These are phyloP conservation scores for Daldinia sp. DNA, from an alignment of 2,329 filamentous ascomycete species.

Conservation along the genomic window DNA sequence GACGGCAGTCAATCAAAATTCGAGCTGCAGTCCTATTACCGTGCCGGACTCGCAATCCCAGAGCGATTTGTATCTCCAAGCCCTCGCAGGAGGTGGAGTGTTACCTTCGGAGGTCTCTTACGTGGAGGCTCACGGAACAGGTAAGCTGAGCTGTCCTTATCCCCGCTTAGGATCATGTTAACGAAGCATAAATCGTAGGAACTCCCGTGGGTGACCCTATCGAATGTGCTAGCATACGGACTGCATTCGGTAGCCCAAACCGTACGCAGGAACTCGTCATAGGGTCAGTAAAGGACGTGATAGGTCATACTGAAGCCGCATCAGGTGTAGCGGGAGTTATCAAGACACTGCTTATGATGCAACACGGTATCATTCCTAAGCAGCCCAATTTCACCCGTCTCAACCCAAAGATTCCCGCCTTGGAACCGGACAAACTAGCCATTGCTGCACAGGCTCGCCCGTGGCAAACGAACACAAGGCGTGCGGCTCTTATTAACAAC, in stretches of 20 bases:
- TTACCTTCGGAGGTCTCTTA: conserved; percentile 42
- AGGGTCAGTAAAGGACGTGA: conserved; percentile 46
- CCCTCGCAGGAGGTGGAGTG: conserved; percentile 38
- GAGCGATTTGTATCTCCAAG: conserved; percentile 43
- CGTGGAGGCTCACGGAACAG: conserved; percentile 52
- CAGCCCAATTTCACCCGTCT: conserved; percentile 40
- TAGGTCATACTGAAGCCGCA: conserved; percentile 45
- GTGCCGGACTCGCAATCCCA: conserved; percentile 43
- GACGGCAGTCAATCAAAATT: conserved; percentile 48
- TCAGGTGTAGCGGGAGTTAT: conserved; percentile 45
- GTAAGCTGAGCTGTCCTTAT: conserved; percentile 21
- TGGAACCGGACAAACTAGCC: conserved; percentile 29
- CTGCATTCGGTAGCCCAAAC: conserved; percentile 21
- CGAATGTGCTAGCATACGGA: conserved; percentile 37
- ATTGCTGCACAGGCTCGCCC: conserved; percentile 36
- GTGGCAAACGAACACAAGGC: conserved; percentile 36
- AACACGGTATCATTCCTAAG: conserved; percentile 39
- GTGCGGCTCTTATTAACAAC: conserved; percentile 47
- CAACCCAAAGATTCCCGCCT: conserved; percentile 43
- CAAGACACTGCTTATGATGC: conserved; percentile 48
- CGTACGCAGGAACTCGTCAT: conserved; percentile 26
- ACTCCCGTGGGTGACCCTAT: conserved; percentile 49
- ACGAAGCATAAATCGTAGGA: not conserved
- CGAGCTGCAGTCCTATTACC: conserved; percentile 38
- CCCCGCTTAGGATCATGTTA: not conserved